Base-by-base conservation (phyloP, 75 land plant species). In the Pinus albicaulis region DNA sequence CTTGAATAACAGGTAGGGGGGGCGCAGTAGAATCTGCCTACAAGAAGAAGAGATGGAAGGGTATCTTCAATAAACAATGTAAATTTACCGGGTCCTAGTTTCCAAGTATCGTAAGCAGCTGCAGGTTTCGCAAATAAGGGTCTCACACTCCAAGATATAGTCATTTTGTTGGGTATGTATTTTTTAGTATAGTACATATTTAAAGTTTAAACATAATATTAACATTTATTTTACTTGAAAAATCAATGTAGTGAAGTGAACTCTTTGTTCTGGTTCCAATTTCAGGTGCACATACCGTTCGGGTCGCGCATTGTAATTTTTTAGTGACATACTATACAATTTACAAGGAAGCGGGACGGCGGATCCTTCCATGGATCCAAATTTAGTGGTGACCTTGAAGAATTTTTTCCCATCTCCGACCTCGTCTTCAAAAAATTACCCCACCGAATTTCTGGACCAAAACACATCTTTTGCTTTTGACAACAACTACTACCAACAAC, bases 281-380 rank as follows among this genome's bases (percentile, higher is more conserved):
- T 44, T 44, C 48, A 44, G 95, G 95, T 14, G 95, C 89, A 5
- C 96, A 93, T 64, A 93, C 96, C 3, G 85, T 91, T 10, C 93
- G 96, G 13, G 63, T 82, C 76, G 82, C 96, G 8, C 91, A 89
- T 61, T 91, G 95, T 77, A 72, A 73, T 74, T 76, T 82, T 78
- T 93, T 83, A 78, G 79, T 61, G 73, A 83, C 60, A 77, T 93
- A 28, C 91, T 92, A 1, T 93, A 80, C 88, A 78, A 89, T 84
- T 93, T 86, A 82, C 48, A 76, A 25, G 82, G 86, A 25, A 59
- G 84, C 0, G 89, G 89, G 26, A 71, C 81, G 76, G 83, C 90
- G 0, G 96, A 93, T 68, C 96, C 93, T 11, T 56, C 82, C 41
- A 82, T 93, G 60, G 85, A 89, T 56, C 19, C 85, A 3, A 57